Conservation (phyloP, 2,329 filamentous ascomycete species). For the Orbilia ellipsospora region DNA sequence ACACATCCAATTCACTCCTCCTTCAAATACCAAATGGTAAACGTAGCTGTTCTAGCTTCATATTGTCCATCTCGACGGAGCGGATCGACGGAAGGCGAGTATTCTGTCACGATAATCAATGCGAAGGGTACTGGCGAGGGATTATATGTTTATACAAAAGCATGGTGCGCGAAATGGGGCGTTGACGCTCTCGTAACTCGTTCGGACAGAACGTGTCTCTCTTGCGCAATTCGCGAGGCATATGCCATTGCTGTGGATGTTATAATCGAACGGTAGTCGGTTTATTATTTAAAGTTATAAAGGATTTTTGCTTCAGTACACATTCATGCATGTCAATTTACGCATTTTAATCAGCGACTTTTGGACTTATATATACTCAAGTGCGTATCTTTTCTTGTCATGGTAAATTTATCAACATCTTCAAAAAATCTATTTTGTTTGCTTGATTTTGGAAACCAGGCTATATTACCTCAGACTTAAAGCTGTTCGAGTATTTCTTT, state of each 20-base stretch:
- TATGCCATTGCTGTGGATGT: slow-evolving; percentile 73
- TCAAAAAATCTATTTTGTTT: no score
- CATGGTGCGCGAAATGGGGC: slow-evolving; percentile 78
- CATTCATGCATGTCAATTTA: background rate
- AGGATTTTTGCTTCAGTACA: background rate
- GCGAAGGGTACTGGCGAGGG: slow-evolving; percentile 72
- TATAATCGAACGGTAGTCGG: slow-evolving; percentile 32
- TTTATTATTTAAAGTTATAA: background rate
- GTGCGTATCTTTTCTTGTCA: no score
- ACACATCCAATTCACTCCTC: slow-evolving; percentile 33
- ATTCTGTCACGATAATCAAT: slow-evolving; percentile 62
- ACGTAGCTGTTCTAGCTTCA: slow-evolving; percentile 30
- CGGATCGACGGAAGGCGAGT: slow-evolving; percentile 64
- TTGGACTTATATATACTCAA: background rate
- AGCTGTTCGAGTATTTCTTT: no score
- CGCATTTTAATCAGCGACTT: background rate
- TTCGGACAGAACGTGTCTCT: slow-evolving; percentile 74
- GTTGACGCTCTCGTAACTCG: slow-evolving; percentile 79
- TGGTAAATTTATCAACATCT: no score
- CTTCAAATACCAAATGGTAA: slow-evolving; percentile 14
- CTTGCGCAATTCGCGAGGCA: slow-evolving; percentile 79
- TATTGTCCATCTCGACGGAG: slow-evolving; percentile 62
- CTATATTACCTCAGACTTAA: no score
- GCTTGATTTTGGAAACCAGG: no score
- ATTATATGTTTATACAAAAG: slow-evolving; percentile 76